Conservation (phyloP, 1,284 basidiomycete genomes). For the Apiotrichum veenhuisii region DNA sequence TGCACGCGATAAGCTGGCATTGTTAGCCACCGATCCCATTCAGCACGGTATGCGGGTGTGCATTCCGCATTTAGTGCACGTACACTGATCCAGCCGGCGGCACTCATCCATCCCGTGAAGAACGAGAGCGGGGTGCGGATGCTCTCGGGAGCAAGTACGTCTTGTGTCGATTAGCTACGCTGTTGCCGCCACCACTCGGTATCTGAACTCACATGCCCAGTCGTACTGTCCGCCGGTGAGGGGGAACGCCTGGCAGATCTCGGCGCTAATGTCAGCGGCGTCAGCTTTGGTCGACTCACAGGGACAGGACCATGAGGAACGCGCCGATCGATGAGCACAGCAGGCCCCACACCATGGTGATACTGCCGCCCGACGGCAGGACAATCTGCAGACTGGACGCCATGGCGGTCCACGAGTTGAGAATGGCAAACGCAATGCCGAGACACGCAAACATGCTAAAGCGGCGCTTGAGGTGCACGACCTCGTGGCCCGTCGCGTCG, state of each 20-base stretch:
- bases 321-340: conserved; percentile 29
- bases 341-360: conserved; percentile 44
- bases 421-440: conserved; percentile 17
- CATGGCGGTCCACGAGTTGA: conserved; percentile 18
- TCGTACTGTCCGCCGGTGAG: conserved; percentile 45
- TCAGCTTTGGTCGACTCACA: conserved; percentile 16
- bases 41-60: no score
- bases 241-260: conserved; percentile 16
- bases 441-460: conserved; percentile 12
- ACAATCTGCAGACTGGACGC: conserved; percentile 13
- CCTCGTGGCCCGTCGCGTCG: not conserved
- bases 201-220: conserved; percentile 24
- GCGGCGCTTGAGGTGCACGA: conserved; percentile 12
- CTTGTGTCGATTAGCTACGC: not conserved
- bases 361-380: conserved; percentile 40
- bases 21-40: no score
- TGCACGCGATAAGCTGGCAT: conserved; percentile 23
- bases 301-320: conserved; percentile 27
- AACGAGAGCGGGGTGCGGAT: conserved; percentile 26
- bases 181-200: no score
- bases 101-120: conserved; percentile 19
- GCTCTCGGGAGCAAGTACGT: conserved; percentile 28
- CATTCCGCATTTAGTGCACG: not conserved
- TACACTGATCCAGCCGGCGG: conserved; percentile 24
- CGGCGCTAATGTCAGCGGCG: conserved; percentile 5